Evolutionary conservation across 306 rosid genomes (phyloP).

Genomic region (Lathyrus oleraceus): DNA sequence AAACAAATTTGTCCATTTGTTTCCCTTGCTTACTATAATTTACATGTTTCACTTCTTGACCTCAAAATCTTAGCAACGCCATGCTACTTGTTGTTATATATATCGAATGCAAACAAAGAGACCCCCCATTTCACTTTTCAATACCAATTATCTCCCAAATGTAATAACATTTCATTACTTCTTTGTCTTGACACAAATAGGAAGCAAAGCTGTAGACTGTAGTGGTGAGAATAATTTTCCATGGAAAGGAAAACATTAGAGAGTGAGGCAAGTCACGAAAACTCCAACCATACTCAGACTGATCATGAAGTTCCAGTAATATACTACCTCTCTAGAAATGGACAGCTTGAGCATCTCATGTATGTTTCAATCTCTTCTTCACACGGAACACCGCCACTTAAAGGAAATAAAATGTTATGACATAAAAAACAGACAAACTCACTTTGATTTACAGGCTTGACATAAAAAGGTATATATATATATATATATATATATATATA

Average conservation of each 20-base stretch:
- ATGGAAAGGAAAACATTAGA: slow-evolving; percentile 38
- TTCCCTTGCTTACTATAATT: slow-evolving; percentile 1
- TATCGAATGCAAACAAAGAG: background rate
- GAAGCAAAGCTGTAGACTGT: slow-evolving; percentile 29
- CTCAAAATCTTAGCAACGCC: slow-evolving; percentile 3
- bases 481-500: too few species aligned
- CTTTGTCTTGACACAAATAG: slow-evolving; percentile 24
- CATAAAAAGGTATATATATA: slow-evolving; percentile 43
- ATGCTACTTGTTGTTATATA: background rate
- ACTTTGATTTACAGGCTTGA: background rate
- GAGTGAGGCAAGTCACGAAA: slow-evolving; percentile 35
- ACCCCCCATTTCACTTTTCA: background rate
- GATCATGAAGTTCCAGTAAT: slow-evolving; percentile 47
- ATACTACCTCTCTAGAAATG: slow-evolving; percentile 63
- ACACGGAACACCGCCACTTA: slow-evolving; percentile 43
- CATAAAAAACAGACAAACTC: background rate
- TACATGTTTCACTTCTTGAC: background rate
- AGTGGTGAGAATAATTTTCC: slow-evolving; percentile 29
- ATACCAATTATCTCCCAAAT: background rate
- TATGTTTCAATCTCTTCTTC: slow-evolving; percentile 64
- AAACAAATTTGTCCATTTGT: too few species aligned
- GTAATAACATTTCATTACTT: background rate
- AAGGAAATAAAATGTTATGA: slow-evolving; percentile 42
- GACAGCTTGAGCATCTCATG: slow-evolving; percentile 71
- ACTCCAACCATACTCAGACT: slow-evolving; percentile 1